Evolutionary conservation across 1,284 basidiomycete genomes (phyloP).

Genomic region (Cystobasidium pallidum): DNA sequence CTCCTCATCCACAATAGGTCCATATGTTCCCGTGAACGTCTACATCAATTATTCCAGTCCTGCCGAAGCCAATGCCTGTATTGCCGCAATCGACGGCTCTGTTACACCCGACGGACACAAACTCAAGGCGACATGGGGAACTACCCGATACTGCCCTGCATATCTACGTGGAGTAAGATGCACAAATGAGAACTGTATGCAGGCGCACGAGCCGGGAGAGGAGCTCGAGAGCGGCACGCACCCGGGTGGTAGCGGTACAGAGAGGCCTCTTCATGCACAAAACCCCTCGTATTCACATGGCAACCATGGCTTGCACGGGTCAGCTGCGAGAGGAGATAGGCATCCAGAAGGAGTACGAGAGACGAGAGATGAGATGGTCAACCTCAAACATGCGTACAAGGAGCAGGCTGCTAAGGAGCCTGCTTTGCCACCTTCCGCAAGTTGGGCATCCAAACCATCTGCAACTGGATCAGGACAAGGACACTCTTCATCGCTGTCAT

Average conservation of each 20-base stretch:
- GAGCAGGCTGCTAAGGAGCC: conserved; percentile 30
- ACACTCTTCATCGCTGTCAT: not conserved
- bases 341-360: conserved; percentile 9
- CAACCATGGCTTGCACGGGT: not conserved
- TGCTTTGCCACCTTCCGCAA: conserved; percentile 50
- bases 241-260: conserved; percentile 5
- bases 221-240: conserved; percentile 70
- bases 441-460: conserved; percentile 48
- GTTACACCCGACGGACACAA: conserved; percentile 75
- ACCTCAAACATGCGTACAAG: conserved; percentile 43
- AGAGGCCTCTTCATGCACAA: conserved; percentile 3
- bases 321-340: not conserved
- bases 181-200: conserved; percentile 86
- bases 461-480: not conserved
- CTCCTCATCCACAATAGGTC: conserved; percentile 53
- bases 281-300: not conserved
- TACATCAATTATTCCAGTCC: conserved; percentile 95
- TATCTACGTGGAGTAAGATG: conserved; percentile 88
- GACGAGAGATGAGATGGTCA: conserved; percentile 34
- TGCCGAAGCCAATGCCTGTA: conserved; percentile 92
- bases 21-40: conserved; percentile 76
- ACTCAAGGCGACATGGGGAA: conserved; percentile 92
- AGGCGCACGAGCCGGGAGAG: conserved; percentile 96
- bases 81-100: conserved; percentile 88
- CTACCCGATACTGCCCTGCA: conserved; percentile 96